phyloP scores from a whole-genome alignment of 257 asterid genomes.

The Parsonsia alboflavescens region DNA sequence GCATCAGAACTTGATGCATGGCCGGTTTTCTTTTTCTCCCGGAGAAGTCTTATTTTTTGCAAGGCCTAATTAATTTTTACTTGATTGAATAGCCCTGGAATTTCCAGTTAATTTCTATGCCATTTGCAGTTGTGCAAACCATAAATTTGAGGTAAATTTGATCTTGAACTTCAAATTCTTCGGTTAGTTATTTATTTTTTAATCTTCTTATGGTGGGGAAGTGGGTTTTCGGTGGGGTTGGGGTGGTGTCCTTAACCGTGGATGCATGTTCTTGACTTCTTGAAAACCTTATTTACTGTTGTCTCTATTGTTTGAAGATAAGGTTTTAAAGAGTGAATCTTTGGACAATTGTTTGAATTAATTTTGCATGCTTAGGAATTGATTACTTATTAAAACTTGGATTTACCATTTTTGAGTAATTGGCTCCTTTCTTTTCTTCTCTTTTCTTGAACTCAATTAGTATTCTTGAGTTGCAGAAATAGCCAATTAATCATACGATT shows the following conservation, averaged over 20 bases:
- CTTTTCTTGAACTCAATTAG: not conserved
- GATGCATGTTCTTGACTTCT: not conserved
- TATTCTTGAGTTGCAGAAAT: not conserved
- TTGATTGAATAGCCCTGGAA: not conserved
- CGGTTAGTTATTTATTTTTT: too few species aligned
- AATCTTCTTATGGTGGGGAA: too few species aligned
- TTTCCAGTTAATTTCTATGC: not conserved
- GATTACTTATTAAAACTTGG: not conserved
- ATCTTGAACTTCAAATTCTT: too few species aligned
- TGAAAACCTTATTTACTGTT: not conserved
- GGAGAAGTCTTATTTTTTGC: not conserved
- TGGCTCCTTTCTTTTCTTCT: not conserved
- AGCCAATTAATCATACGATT: too few species aligned
- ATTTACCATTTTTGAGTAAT: not conserved
- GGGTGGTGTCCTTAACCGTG: too few species aligned
- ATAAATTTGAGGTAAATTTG: not conserved
- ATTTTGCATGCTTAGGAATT: too few species aligned
- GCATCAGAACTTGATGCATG: not conserved
- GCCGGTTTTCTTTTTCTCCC: not conserved
- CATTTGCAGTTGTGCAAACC: not conserved
- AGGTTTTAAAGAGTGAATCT: not conserved
- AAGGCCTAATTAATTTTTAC: not conserved
- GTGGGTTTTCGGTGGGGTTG: not conserved
- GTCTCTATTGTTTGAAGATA: not conserved
- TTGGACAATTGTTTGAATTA: too few species aligned